Conservation (phyloP, 306 rosid species). For the Pueraria montana region DNA sequence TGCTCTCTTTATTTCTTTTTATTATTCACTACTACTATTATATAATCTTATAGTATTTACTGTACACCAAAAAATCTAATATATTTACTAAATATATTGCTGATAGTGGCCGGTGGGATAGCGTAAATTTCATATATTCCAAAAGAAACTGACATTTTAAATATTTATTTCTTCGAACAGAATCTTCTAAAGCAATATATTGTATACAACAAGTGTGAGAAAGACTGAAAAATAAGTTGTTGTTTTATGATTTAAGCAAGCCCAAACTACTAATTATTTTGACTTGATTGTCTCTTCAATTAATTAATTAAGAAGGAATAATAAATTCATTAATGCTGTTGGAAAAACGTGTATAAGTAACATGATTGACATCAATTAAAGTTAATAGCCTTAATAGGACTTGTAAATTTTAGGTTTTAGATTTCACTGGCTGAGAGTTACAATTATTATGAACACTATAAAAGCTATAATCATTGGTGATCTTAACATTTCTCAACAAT, state of each 20-base stretch:
- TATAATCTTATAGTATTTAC: neutral
- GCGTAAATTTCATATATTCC: conserved; percentile 43
- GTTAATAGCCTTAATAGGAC: conserved; percentile 45
- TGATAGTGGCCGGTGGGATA: conserved; percentile 52
- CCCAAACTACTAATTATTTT: conserved; percentile 55
- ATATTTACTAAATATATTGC: neutral
- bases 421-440: conserved; percentile 36
- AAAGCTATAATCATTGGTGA: conserved; percentile 48
- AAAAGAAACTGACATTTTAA: conserved; percentile 28
- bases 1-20: neutral
- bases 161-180: conserved; percentile 49
- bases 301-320: conserved; percentile 61
- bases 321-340: conserved; percentile 48
- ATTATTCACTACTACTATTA: neutral
- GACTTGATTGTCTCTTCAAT: conserved; percentile 53
- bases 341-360: conserved; percentile 60
- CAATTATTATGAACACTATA: conserved; percentile 22
- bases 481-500: conserved; percentile 31
- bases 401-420: conserved; percentile 41
- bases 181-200: conserved; percentile 45
- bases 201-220: conserved; percentile 48
- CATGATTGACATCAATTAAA: conserved; percentile 56
- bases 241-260: conserved; percentile 58
- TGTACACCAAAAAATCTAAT: too few relatives aligned
- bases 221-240: conserved; percentile 49